A percentile compares a stretch with the other conserved stretches of the same genome.
phyloP scores from a whole-genome alignment of 148 eudicot genomes.

The Fagopyrum homotropicum region DNA sequence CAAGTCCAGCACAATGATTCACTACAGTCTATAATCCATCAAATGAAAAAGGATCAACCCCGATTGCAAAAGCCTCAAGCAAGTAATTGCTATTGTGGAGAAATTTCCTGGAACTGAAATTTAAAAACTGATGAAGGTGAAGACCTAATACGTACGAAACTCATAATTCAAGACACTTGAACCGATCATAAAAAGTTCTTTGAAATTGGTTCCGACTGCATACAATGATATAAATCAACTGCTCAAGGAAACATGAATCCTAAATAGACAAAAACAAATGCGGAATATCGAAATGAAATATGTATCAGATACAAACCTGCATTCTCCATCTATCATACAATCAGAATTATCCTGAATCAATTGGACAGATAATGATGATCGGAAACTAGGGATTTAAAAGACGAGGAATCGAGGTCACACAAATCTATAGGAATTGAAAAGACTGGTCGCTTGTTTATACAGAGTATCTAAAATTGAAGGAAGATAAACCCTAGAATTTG shows the following conservation, averaged over 20 bases:
- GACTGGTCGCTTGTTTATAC: neutral
- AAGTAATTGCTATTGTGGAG: neutral
- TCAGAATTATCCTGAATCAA: neutral
- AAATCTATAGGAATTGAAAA: neutral
- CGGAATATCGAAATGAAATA: neutral
- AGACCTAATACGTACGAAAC: neutral
- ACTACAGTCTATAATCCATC: neutral
- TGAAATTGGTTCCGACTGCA: neutral
- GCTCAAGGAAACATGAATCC: neutral
- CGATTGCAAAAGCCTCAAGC: neutral
- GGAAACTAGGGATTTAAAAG: neutral
- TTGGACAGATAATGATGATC: neutral
- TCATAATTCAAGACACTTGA: neutral
- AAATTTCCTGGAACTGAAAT: neutral
- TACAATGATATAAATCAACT: neutral
- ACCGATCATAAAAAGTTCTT: neutral
- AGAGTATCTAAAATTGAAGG: neutral
- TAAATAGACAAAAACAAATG: neutral
- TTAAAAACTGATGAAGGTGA: neutral
- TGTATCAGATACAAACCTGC: conserved; percentile 2
- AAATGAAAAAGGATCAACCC: neutral
- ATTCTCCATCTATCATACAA: neutral
- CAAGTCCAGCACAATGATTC: neutral
- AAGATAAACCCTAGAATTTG: neutral
- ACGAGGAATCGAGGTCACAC: neutral